Evolutionary conservation across 1,139 yeast species (phyloP).

Genomic region (Debaryomyces fabryi): DNA sequence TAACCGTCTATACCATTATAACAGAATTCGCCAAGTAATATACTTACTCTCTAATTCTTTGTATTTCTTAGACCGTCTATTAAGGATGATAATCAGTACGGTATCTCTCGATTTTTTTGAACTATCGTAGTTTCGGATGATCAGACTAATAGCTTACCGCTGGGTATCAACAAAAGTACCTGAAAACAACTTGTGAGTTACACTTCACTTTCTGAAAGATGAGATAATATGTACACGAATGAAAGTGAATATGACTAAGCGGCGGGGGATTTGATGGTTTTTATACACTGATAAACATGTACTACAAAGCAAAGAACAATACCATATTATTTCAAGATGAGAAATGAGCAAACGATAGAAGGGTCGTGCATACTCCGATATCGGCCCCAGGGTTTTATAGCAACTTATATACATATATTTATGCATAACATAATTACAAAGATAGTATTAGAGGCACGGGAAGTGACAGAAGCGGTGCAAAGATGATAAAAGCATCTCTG

Average conservation of each 20-base stretch:
- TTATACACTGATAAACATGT: background rate
- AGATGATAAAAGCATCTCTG: background rate
- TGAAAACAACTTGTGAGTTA: background rate
- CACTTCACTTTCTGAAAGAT: background rate
- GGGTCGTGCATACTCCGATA: constrained; percentile 5
- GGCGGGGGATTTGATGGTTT: background rate
- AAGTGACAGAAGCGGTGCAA: background rate
- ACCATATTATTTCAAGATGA: background rate
- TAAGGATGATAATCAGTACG: background rate
- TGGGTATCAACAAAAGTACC: background rate
- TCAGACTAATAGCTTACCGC: background rate
- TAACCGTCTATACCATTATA: background rate
- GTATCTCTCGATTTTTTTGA: background rate
- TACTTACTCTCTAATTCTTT: background rate
- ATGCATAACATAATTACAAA: constrained; percentile 5
- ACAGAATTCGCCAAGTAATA: background rate
- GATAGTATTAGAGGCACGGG: background rate
- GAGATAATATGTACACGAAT: background rate
- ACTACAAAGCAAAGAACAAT: background rate
- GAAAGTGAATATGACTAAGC: background rate
- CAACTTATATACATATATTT: constrained; percentile 8
- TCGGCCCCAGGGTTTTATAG: background rate
- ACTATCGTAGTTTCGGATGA: background rate
- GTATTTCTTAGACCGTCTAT: background rate
- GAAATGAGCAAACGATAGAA: background rate